These are phyloP conservation scores for Besnoitia besnoiti DNA, from an alignment of 169 alveolate genomes.

Conservation along the genomic window DNA sequence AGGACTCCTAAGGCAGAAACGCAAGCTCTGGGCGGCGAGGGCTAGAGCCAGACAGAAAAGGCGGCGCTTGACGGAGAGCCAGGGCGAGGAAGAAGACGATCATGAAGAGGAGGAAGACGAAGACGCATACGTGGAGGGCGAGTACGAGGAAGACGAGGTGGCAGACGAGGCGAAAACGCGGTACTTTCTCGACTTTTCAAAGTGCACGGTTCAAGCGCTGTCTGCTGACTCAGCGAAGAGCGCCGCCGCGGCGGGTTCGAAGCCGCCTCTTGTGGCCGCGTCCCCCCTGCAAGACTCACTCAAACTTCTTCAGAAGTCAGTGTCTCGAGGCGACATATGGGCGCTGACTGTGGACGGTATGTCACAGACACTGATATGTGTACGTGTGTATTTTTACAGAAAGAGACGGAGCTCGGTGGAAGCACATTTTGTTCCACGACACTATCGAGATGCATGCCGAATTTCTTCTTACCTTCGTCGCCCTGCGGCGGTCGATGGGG, in stretches of 20 bases:
- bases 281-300: not conserved
- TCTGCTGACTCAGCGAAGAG: not conserved
- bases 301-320: not conserved
- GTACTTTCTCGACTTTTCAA: constrained; percentile 1
- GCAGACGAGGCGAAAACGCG: not conserved
- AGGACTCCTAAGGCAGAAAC: not conserved
- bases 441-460: too few species aligned
- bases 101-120: not conserved
- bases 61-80: not conserved
- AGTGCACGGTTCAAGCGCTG: not conserved
- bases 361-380: too few species aligned
- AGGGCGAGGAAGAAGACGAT: not conserved
- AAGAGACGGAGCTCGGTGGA: too few species aligned
- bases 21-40: not conserved
- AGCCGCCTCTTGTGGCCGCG: not conserved
- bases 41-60: not conserved
- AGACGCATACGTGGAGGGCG: not conserved
- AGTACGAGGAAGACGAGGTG: not conserved
- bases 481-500: too few species aligned
- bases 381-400: too few species aligned
- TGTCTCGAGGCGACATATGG: not conserved
- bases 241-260: not conserved
- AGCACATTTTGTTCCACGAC: too few species aligned
- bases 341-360: not conserved
- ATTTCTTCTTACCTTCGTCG: too few species aligned